A percentile compares a stretch with the other conserved stretches of the same genome.
Conservation (phyloP, 208 protist species). For the Trypanosoma vivax region DNA sequence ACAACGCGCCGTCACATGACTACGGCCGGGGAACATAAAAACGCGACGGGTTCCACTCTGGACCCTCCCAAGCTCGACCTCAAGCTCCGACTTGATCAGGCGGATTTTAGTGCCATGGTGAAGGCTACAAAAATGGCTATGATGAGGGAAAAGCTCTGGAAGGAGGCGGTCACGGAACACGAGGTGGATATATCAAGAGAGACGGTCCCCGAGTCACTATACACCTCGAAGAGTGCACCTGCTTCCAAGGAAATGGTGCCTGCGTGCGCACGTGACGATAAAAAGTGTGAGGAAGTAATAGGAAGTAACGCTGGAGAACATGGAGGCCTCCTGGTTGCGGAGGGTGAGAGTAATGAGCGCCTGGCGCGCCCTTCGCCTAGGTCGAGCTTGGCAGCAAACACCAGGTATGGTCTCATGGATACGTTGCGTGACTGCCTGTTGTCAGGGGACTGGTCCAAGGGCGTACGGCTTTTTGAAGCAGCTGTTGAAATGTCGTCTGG, state of each 20-base stretch:
- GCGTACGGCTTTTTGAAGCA: conserved; percentile 40
- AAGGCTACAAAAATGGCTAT: conserved; percentile 16
- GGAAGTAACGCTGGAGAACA: too few relatives aligned
- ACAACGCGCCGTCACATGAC: too few relatives aligned
- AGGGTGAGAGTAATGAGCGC: conserved; percentile 21
- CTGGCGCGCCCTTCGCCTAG: conserved; percentile 9
- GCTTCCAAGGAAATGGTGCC: too few relatives aligned
- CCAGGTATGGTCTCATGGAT: conserved; percentile 53
- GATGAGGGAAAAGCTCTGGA: conserved; percentile 6
- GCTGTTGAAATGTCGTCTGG: conserved; percentile 22
- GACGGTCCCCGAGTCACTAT: not conserved
- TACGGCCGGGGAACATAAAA: too few relatives aligned
- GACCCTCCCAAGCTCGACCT: conserved; percentile 26
- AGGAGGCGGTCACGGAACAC: not conserved
- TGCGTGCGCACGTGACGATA: too few relatives aligned
- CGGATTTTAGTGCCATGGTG: conserved; percentile 50
- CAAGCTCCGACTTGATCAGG: conserved; percentile 43
- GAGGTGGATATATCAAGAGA: conserved; percentile 1
- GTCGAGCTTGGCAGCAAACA: conserved; percentile 10
- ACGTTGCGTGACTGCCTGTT: conserved; percentile 52
- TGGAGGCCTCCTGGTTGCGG: conserved; percentile 21
- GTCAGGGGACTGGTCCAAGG: conserved; percentile 49
- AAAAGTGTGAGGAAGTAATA: too few relatives aligned
- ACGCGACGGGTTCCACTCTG: not conserved
- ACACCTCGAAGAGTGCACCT: too few relatives aligned